Conservation (phyloP, 1,284 basidiomycete species). For the Malassezia furfur region DNA sequence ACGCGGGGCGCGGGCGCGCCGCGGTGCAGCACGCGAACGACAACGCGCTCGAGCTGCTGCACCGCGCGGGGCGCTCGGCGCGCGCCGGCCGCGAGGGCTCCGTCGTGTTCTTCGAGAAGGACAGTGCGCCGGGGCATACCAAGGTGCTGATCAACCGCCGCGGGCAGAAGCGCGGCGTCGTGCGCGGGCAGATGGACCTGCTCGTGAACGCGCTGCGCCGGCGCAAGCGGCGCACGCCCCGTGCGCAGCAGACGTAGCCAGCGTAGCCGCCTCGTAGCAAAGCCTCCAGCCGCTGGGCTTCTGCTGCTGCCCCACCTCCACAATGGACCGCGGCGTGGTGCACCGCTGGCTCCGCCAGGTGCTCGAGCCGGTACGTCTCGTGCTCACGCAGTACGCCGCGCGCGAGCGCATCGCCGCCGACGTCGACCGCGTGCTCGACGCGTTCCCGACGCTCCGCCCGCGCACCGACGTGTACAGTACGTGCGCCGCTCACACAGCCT, state of each 20-base stretch:
- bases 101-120: slow-evolving; percentile 50
- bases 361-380: slow-evolving; percentile 22
- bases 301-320: not conserved
- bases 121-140: slow-evolving; percentile 16
- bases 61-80: slow-evolving; percentile 60
- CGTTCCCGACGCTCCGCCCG: slow-evolving; percentile 63
- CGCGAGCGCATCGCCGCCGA: slow-evolving; percentile 58
- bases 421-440: slow-evolving; percentile 59
- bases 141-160: slow-evolving; percentile 17
- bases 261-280: too few species aligned
- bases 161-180: slow-evolving; percentile 14
- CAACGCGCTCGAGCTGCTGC: slow-evolving; percentile 69
- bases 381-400: slow-evolving; percentile 54
- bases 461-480: slow-evolving; percentile 79
- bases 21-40: slow-evolving; percentile 74
- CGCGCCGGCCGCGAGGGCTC: slow-evolving; percentile 63
- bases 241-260: too few species aligned
- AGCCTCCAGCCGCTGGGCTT: too few species aligned
- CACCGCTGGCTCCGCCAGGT: slow-evolving; percentile 41
- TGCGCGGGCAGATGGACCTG: slow-evolving; percentile 19
- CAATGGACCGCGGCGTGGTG: slow-evolving; percentile 40
- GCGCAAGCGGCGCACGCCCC: not conserved
- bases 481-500: slow-evolving; percentile 55
- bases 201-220: slow-evolving; percentile 6
- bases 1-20: slow-evolving; percentile 13